Conservation (phyloP, 2,329 filamentous ascomycete species). For the Hawksworthiomyces lignivorus region DNA sequence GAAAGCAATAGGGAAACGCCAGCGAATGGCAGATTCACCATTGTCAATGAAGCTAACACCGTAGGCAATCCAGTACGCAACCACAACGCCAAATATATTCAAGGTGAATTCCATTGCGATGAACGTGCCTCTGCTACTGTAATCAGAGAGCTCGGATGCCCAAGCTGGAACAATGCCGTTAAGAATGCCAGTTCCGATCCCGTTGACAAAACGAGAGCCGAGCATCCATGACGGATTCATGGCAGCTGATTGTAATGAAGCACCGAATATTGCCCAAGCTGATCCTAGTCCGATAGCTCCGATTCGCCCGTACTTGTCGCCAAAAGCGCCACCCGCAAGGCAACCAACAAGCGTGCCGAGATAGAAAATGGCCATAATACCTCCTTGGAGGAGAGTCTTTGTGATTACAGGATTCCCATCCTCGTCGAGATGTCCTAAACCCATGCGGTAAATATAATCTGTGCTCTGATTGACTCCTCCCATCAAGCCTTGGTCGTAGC, state of each 20-base stretch:
- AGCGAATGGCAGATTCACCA: constrained; percentile 22
- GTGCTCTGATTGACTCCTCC: no score
- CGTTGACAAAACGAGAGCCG: constrained; percentile 49
- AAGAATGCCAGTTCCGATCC: constrained; percentile 60
- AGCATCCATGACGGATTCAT: neutral
- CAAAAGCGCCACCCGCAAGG: neutral
- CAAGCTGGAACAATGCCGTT: constrained; percentile 66
- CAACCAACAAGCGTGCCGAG: neutral
- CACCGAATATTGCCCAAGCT: neutral
- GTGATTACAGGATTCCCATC: no score
- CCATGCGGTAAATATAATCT: no score
- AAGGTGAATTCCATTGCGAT: constrained; percentile 63
- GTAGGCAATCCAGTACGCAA: no score
- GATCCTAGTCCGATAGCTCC: neutral
- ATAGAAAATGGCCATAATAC: neutral
- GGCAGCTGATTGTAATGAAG: neutral
- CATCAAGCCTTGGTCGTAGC: no score
- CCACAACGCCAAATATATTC: constrained; percentile 21
- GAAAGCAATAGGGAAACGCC: constrained; percentile 27
- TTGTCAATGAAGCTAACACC: constrained; percentile 23
- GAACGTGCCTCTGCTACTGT: constrained; percentile 60
- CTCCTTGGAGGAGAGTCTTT: neutral
- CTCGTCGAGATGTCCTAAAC: no score
- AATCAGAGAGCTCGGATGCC: constrained; percentile 62
- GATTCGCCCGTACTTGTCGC: neutral